These are phyloP conservation scores for Alternaria alternata DNA, from an alignment of 2,329 filamentous ascomycete genomes.

Conservation along the genomic window DNA sequence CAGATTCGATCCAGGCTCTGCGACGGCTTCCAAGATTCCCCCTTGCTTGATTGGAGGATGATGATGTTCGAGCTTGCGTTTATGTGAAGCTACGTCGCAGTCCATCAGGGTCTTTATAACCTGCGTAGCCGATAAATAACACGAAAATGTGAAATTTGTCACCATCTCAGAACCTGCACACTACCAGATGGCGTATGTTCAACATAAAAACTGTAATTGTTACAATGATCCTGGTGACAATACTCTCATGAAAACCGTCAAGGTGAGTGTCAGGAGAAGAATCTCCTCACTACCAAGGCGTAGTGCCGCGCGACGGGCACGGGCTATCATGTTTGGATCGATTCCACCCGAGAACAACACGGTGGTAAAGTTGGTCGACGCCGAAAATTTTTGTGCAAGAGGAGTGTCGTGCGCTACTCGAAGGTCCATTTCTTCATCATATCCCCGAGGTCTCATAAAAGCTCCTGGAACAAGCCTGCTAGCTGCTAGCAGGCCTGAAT, in stretches of 20 bases:
- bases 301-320: not conserved
- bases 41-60: not conserved
- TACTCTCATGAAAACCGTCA: not conserved
- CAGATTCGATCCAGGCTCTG: not conserved
- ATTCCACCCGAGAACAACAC: not conserved
- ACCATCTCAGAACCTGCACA: not conserved
- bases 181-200: not conserved
- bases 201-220: not conserved
- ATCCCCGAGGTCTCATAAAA: not conserved
- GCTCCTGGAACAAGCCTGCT: not conserved
- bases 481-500: not conserved
- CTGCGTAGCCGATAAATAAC: not conserved
- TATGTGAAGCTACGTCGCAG: not conserved
- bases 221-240: not conserved
- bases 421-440: too few relatives aligned
- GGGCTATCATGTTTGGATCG: not conserved
- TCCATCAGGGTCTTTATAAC: not conserved
- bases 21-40: not conserved
- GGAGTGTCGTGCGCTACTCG: not conserved
- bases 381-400: not conserved
- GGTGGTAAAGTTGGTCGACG: not conserved
- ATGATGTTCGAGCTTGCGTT: not conserved
- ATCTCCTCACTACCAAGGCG: not conserved
- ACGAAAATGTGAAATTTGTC: not conserved
- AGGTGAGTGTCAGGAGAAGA: not conserved